Base-by-base conservation (phyloP, 2,329 filamentous ascomycete genomes). In the Graphilbum ipis-grandicollis region DNA sequence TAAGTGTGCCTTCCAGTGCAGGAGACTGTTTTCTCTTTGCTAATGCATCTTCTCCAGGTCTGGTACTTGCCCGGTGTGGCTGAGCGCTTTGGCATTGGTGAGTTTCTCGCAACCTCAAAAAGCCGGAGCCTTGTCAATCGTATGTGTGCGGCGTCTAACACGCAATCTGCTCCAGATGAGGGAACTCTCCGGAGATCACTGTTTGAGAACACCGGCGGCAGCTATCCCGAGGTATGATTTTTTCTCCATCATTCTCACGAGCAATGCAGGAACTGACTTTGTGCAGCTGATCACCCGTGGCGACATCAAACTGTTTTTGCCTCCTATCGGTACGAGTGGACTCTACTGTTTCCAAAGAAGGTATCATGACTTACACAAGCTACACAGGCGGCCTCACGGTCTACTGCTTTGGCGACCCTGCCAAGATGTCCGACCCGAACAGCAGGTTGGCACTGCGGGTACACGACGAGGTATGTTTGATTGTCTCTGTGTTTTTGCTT, bases 181-280 rank as follows among this genome's bases (percentile, higher is more conserved):
- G 83, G 78, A 10, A 79, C 77, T 13, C 66, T 98, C 17, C 77
- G 90, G 44, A 72, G 88, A 42, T 80, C 83, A 1, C 63, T 98
- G 19, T 96, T 96, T 52, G 90, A 96, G 52, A 81, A 94, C 50
- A 96, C 86, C 1, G 90, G 90, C 39, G 90, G 90, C 38, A 93
- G 83, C 46, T 98, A 93, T 56, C 90, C 90, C 2, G 90, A 98
- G 57, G 68, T 68, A 51, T 41, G 43, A 42, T 7, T 31, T 35
- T 15, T 12, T 10, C 17, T 2, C 22, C 33, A 18, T 13, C 32
- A 3, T 34, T 7, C 14, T 39, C 28, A 9, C 14, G 28, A 29
- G 9, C 28, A 14, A 15, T 31, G n/a, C 4, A 18, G 9, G 8
- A 5, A 9, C 9, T 12, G 26, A 31, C n/a, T 17, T 18, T 5